phyloP scores from a whole-genome alignment of 2,329 filamentous ascomycete genomes.

The Arthrobotrys megalospora region DNA sequence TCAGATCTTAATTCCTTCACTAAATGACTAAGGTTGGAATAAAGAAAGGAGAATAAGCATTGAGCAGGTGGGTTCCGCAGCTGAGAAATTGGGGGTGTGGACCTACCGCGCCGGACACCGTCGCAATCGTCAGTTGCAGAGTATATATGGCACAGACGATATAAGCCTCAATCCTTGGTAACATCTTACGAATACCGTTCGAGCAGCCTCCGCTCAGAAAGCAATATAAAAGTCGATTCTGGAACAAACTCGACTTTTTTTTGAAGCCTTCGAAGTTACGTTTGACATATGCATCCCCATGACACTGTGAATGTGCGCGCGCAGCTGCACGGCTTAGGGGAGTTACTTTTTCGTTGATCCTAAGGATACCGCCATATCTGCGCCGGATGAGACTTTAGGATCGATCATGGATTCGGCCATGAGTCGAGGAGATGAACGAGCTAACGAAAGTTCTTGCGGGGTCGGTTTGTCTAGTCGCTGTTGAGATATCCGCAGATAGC shows the following conservation, averaged over 20 bases:
- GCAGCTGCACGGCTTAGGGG: constrained; percentile 12
- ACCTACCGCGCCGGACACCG: constrained; percentile 37
- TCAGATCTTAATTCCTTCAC: constrained; percentile 58
- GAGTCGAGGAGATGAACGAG: constrained; percentile 25
- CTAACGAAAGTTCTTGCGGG: constrained; percentile 38
- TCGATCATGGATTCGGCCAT: constrained; percentile 25
- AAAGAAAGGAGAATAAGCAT: constrained; percentile 39
- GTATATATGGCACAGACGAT: constrained; percentile 48
- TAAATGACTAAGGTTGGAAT: constrained; percentile 16
- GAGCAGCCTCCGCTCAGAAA: constrained; percentile 20
- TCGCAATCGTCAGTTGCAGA: constrained; percentile 41
- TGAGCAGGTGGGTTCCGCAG: constrained; percentile 59
- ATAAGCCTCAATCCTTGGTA: constrained; percentile 56
- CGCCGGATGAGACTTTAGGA: constrained; percentile 19
- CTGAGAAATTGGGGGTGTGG: constrained; percentile 49
- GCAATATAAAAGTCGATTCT: constrained; percentile 33
- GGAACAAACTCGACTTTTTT: constrained; percentile 5
- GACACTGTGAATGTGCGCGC: constrained; percentile 37
- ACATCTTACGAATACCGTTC: constrained; percentile 26
- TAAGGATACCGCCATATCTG: constrained; percentile 17
- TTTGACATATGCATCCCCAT: constrained; percentile 37
- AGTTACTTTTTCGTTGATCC: constrained; percentile 36
- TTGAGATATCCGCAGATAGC: constrained; percentile 27
- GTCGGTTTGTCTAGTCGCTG: constrained; percentile 24
- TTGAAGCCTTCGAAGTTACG: constrained; percentile 28